Base-by-base conservation (phyloP, 2,329 filamentous ascomycete genomes). In the Aspergillus pseudoviridinutans region DNA sequence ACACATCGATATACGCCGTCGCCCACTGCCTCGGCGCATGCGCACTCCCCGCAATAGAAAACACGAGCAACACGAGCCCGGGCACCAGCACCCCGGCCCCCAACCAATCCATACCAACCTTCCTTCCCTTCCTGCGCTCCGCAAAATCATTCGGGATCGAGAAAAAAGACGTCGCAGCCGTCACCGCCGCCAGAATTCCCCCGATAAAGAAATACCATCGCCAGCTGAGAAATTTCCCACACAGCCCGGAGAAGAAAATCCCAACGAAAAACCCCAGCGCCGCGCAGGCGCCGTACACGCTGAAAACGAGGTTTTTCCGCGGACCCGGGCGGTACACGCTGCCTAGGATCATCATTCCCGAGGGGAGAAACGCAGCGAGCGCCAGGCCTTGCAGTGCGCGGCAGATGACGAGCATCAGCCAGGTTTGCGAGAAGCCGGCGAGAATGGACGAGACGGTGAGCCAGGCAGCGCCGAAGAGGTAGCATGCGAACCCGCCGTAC, bases 361-460 rank as follows among this genome's bases (percentile, higher is more conserved):
- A 84, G 0, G 88, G 87, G 14, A 91, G 71, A 59, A 89, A 90
- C 0, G 89, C 88, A 0, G 89, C 87, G 1, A 87, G 82, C 0
- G 88, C 90, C 9, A 93, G 74, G 0, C 90, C 90, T 71, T 91
- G 88, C 47, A 92, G 75, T 8, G 89, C 89, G 53, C 90, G 86
- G 68, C 86, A 89, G 55, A 88, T 78, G 63, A 91, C 87, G 60
- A 92, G 79, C 86, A 91, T 89, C 52, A 84, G 71, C 58, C 86
- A 82, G 72, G 84, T 87, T 54, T 78, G 76, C 58, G 85, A 87
- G 74, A 92, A 90, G 10, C 89, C 90, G 17, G 82, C 83, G 54
- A 91, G 76, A 54, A 92, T 73, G 9, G 84, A 86, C 84, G 89
- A 92, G 41, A 87, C 61, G 7, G 84, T 71, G 52, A 91, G 82